phyloP scores from a whole-genome alignment of 768 basidiomycete species.

The Chalciporus pseudorubinellus region DNA sequence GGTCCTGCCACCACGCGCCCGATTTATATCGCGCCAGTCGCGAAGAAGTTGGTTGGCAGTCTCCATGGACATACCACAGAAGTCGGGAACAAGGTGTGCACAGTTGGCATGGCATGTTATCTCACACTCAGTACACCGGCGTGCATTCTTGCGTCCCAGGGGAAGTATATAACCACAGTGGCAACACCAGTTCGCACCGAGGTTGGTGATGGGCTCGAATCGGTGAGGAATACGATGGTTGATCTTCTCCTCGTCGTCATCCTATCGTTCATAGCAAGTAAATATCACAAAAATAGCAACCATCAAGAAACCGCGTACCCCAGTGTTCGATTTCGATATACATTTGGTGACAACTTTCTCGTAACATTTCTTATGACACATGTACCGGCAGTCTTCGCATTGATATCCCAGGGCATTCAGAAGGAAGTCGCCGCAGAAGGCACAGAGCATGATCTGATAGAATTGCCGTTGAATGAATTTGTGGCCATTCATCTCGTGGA shows the following conservation, averaged over 20 bases:
- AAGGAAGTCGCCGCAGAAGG: conserved; percentile 96
- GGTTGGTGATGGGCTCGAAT: conserved; percentile 94
- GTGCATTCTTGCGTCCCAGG: conserved; percentile 93
- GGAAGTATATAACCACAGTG: conserved; percentile 99
- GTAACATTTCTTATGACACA: conserved; percentile 98
- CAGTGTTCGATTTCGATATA: conserved; percentile 94
- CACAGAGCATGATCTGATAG: conserved; percentile 97
- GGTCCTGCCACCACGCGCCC: conserved; percentile 50
- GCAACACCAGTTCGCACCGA: conserved; percentile 99
- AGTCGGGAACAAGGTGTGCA: conserved; percentile 97
- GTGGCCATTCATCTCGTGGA: conserved; percentile 99
- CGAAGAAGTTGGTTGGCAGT: conserved; percentile 91
- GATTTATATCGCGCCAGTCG: conserved; percentile 90
- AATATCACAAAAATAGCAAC: conserved; percentile 1
- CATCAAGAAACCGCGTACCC: conserved; percentile 52
- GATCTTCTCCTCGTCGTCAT: conserved; percentile 97
- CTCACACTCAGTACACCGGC: conserved; percentile 93
- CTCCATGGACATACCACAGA: conserved; percentile 99
- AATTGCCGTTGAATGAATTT: conserved; percentile 97
- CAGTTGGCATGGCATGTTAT: conserved; percentile 98
- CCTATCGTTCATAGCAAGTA: conserved; percentile 42
- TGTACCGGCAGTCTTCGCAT: conserved; percentile 98
- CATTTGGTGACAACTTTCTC: conserved; percentile 99
- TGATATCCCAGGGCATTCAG: conserved; percentile 98
- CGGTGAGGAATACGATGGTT: conserved; percentile 99